Conservation (phyloP, 2,329 filamentous ascomycete genomes). For the Trichoderma polysporum region DNA sequence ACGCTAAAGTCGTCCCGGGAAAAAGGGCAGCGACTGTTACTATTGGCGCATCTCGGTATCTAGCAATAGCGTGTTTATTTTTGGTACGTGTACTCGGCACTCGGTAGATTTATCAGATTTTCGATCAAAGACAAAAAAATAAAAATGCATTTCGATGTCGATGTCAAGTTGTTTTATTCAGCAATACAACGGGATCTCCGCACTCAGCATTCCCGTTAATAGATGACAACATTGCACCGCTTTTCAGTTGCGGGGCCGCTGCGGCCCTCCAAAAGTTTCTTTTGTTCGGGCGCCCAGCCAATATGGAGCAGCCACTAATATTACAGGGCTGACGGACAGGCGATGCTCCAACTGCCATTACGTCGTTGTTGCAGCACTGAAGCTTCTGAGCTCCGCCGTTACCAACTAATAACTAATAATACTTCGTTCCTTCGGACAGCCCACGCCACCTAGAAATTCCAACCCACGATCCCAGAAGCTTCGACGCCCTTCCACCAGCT, state of each 20-base stretch:
- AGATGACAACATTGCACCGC: background rate
- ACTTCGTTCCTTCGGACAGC: background rate
- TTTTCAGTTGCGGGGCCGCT: conserved; percentile 7
- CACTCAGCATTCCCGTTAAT: background rate
- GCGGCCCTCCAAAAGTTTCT: background rate
- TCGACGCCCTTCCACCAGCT: background rate
- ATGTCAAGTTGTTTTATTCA: background rate
- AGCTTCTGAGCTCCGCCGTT: background rate
- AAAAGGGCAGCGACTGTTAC: background rate
- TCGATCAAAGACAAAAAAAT: background rate
- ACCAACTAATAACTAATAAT: no score
- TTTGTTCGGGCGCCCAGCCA: background rate
- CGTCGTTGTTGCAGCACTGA: conserved; percentile 1
- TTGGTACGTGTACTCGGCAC: background rate
- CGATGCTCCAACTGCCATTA: background rate
- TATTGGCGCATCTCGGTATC: conserved; percentile 8
- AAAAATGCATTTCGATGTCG: background rate
- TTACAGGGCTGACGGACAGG: background rate
- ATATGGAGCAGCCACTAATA: background rate
- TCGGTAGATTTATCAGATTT: background rate
- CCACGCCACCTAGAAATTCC: background rate
- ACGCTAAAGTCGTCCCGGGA: conserved; percentile 1
- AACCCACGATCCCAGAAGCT: conserved; percentile 11
- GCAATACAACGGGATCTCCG: no score
- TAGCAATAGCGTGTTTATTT: background rate